Evolutionary conservation across 2,329 filamentous ascomycete species (phyloP), one percentile per base, ranked within the genome.

Genomic region (Ceratocystis eucalypticola): DNA sequence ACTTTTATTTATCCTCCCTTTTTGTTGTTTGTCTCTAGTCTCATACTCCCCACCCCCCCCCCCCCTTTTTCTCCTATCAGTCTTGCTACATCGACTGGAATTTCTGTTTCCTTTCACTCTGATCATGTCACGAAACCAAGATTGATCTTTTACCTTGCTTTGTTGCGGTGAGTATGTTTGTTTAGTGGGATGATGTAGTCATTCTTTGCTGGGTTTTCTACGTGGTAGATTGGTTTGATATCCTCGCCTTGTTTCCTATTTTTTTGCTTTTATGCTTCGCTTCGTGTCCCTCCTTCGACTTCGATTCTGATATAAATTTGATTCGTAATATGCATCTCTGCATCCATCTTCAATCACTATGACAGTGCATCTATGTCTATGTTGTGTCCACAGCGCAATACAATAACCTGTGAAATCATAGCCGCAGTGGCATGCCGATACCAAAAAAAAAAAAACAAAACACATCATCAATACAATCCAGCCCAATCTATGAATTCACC

Each of bases 161-260:
- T 59, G 30, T 33, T 59, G 28, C 55, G 25, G 55, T 59, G 55
- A 33, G 55, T 59, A 59, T 20, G 61, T 62, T 61, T 62, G 12
- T 59, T 62, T 45, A 33, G 20, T 62, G 17, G 30, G 17, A 44
- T 44, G 25, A 25, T 44, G 44, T 20, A 62, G n/a, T 28, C 20
- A 45, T 62, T 62, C 33, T 33, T 45, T 20, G 45, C 33, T 62
- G 20, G 33, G 37, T 62, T 41, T 41, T 44, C 33, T 62, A 62
- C 48, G 25, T 53, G 48, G 61, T 45, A 44, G 55, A 59, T 41
- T 59, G 55, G 25, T 59, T 46, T 20, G 37, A 44, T 62, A 62
- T 45, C 17, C 20, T 28, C 61, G 30, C 25, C 17, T 62, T 33
- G 12, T 46, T 45, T 30, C 5, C 7, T 41, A 15, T 30, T 33